Evolutionary conservation across 805 yeast species (phyloP).

Genomic region (Teunomyces barrocoloradensis): DNA sequence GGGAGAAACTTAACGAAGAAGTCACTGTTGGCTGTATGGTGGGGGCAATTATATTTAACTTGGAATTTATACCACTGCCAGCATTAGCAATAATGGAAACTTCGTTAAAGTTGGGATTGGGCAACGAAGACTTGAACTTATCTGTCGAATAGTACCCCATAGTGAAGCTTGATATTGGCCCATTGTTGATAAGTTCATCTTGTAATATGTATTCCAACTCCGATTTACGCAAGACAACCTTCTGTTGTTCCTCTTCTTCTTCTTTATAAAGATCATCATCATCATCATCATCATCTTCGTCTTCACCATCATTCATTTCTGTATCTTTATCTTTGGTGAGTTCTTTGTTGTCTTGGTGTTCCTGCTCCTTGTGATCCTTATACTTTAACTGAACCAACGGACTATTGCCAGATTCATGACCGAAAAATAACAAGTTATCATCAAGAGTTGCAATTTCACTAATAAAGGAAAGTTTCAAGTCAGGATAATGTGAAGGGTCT

Average conservation of each 20-base stretch:
- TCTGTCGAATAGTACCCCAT: slow-evolving; percentile 60
- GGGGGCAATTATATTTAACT: slow-evolving; percentile 62
- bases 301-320: slow-evolving; percentile 7
- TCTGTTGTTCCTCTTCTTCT: slow-evolving; percentile 27
- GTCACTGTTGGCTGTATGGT: slow-evolving; percentile 65
- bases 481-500: slow-evolving; percentile 24
- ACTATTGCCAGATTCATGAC: slow-evolving; percentile 60
- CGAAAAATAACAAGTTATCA: slow-evolving; percentile 51
- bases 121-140: slow-evolving; percentile 54
- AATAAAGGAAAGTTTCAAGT: slow-evolving; percentile 37
- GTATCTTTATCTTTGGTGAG: neutral
- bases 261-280: slow-evolving; percentile 43
- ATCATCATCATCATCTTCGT: slow-evolving; percentile 38
- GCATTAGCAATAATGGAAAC: slow-evolving; percentile 66
- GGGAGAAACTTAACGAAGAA: slow-evolving; percentile 68
- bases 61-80: slow-evolving; percentile 58
- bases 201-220: slow-evolving; percentile 14
- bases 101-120: slow-evolving; percentile 67
- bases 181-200: slow-evolving; percentile 61
- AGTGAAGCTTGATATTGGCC: slow-evolving; percentile 71
- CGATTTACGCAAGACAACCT: slow-evolving; percentile 1
- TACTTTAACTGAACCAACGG: slow-evolving; percentile 45
- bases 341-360: neutral
- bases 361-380: slow-evolving; percentile 12
- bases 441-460: slow-evolving; percentile 41